These are phyloP conservation scores for Spongospora subterranea DNA, from an alignment of 208 protist genomes.

Conservation along the genomic window DNA sequence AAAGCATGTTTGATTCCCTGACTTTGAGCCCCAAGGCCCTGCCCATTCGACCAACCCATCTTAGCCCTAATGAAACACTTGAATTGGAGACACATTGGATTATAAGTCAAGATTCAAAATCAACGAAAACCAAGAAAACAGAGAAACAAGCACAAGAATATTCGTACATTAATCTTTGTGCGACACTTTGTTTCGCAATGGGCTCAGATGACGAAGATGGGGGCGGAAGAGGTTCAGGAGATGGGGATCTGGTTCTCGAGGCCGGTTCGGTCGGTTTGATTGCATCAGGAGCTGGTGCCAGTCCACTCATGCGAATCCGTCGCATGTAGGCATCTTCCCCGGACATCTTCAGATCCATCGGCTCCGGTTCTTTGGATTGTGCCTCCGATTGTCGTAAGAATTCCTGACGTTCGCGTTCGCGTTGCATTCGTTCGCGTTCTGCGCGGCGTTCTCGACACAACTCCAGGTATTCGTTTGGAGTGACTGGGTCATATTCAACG, in stretches of 20 bases:
- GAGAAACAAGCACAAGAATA: neutral
- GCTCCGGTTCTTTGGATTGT: neutral
- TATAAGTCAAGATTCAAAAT: no score
- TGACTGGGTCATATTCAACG: constrained; percentile 48
- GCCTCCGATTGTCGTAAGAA: neutral
- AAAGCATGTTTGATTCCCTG: constrained; percentile 27
- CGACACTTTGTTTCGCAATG: constrained; percentile 47
- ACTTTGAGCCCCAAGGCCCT: constrained; percentile 20
- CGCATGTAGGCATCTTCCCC: constrained; percentile 40
- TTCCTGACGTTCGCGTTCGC: constrained; percentile 7
- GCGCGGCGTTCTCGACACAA: constrained; percentile 27
- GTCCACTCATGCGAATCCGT: constrained; percentile 24
- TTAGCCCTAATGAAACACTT: constrained; percentile 1
- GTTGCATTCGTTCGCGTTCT: constrained; percentile 38
- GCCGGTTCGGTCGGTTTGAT: neutral
- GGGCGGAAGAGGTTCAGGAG: neutral
- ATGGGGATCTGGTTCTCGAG: neutral
- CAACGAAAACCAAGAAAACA: neutral
- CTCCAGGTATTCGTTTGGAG: constrained; percentile 45
- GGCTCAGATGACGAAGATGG: neutral
- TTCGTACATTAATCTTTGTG: neutral
- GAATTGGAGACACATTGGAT: no score
- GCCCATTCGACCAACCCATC: constrained; percentile 15
- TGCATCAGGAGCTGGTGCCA: neutral
- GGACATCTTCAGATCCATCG: constrained; percentile 32